Conservation (phyloP, 192 early-diverging fungal genomes). For the Backusella tarrabulga region DNA sequence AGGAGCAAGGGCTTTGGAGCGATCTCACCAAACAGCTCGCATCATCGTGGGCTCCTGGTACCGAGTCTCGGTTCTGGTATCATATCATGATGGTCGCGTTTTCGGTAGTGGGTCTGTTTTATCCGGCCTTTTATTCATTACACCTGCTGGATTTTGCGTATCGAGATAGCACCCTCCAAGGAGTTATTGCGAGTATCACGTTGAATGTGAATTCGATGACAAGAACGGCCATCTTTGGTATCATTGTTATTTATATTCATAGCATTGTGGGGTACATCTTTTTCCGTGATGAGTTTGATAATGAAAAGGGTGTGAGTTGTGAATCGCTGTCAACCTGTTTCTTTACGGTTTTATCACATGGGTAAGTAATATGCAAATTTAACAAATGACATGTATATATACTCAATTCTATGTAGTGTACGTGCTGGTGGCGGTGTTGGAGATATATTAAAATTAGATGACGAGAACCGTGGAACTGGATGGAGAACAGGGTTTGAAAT, state of each 20-base stretch:
- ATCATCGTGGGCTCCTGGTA: not conserved
- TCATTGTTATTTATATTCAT: slow-evolving; percentile 27
- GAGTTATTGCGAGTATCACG: slow-evolving; percentile 27
- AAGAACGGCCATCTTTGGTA: slow-evolving; percentile 20
- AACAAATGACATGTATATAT: not conserved
- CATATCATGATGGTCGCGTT: slow-evolving; percentile 21
- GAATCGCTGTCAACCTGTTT: slow-evolving; percentile 21
- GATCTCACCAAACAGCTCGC: not conserved
- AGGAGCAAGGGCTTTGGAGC: not conserved
- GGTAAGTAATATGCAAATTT: slow-evolving; percentile 5
- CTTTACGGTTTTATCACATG: slow-evolving; percentile 22
- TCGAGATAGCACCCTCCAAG: slow-evolving; percentile 22
- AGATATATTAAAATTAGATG: slow-evolving; percentile 16
- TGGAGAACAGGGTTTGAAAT: slow-evolving; percentile 28
- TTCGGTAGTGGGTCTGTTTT: slow-evolving; percentile 10
- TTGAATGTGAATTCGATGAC: slow-evolving; percentile 25
- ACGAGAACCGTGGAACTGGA: not conserved
- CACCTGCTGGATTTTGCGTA: slow-evolving; percentile 27
- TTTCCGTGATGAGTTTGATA: slow-evolving; percentile 23
- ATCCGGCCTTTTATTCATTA: slow-evolving; percentile 19
- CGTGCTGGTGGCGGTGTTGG: slow-evolving; percentile 24
- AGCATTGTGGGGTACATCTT: slow-evolving; percentile 23
- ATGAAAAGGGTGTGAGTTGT: slow-evolving; percentile 21
- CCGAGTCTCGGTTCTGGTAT: slow-evolving; percentile 17
- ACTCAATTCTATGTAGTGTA: not conserved